Base-by-base conservation (phyloP, 805 yeast genomes). In the Pichia membranifaciens region DNA sequence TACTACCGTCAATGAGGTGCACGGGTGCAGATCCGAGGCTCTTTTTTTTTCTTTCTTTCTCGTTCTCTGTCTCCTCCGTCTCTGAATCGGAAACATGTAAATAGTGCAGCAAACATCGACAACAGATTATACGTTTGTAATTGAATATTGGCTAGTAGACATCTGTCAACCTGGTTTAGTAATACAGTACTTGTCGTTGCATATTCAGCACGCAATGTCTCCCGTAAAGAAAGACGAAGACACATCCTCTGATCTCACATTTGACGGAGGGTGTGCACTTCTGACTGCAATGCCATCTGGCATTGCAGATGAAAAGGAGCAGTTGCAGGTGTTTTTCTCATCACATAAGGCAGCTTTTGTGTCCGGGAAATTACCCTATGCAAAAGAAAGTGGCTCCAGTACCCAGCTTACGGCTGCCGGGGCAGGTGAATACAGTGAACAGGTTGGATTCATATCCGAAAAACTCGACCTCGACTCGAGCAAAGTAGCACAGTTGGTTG, bases 1-100 rank as follows among this genome's bases (percentile, higher is more conserved):
- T 50, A 50, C n/a, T 50, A 50, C 34, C 46, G 35, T 25, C 29
- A 25, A 10, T 25, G 10, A 25, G 38, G 44, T 41, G 38, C 38
- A 41, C 44, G 29, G 44, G 25, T n/a, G 15, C n/a, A n/a, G n/a
- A n/a, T n/a, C n/a, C n/a, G n/a, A n/a, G n/a, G n/a, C n/a, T n/a
- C n/a, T n/a, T n/a, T n/a, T n/a, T n/a, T 10, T 25, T 25, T 25
- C 10, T 25, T 25, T 25, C 29, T 8, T 25, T 25, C 29, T n/a
- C n/a, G n/a, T n/a, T n/a, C n/a, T n/a, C n/a, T n/a, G n/a, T n/a
- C n/a, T n/a, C n/a, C n/a, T n/a, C n/a, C n/a, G n/a, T n/a, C n/a
- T 25, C 29, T 25, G 29, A 25, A 25, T 8, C 10, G 29, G 29
- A 25, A 25, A 25, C 29, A 25, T 25, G 29, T 25, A 25, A 25